Evolutionary conservation across 2,329 filamentous ascomycete species (phyloP), one percentile per base, ranked within the genome.

Genomic region (Didymella arachidicola): DNA sequence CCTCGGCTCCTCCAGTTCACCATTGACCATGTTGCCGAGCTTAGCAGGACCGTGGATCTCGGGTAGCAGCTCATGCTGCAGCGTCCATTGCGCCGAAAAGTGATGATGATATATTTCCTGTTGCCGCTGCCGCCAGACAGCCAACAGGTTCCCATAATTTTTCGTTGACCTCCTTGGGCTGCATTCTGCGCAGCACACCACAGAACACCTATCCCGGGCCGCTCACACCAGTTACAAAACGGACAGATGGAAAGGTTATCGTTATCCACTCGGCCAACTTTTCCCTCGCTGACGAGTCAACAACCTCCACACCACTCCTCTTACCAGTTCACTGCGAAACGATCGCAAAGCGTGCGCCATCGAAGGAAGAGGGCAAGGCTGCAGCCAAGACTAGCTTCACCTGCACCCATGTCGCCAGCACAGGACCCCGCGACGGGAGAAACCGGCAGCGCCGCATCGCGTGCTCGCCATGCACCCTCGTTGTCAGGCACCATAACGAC

Each of bases 181-280:
- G 70, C 64, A 74, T 73, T 75, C 63, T 76, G 61, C 74, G 73
- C 73, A 67, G 74, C 72, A 76, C 68, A 68, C 65, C 66, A 67
- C 64, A 74, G 72, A 30, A 50, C 53, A 67, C 71, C 63, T 72
- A 49, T 64, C 66, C 64, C 62, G 57, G 63, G 53, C 62, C 58
- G 65, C 62, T 61, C 65, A 61, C 49, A 62, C 64, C 68, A 69
- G 65, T 69, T 56, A 68, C 65, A 68, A 72, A 72, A 67, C 73
- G 74, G 73, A 66, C 73, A 75, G 68, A 76, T 75, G 74, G 73
- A 76, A 68, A 60, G 61, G 47, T 43, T 62, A 67, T 67, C 67
- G 59, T 62, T 67, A 63, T 69, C 70, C 67, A 57, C 68, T 64
- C 60, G 59, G 43, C 42, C 60, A 36, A 61, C 61, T 53, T 59